Evolutionary conservation across 1,284 basidiomycete genomes (phyloP), one percentile per base, ranked within the genome.

Genomic region (Ceratobasidium sp.): DNA sequence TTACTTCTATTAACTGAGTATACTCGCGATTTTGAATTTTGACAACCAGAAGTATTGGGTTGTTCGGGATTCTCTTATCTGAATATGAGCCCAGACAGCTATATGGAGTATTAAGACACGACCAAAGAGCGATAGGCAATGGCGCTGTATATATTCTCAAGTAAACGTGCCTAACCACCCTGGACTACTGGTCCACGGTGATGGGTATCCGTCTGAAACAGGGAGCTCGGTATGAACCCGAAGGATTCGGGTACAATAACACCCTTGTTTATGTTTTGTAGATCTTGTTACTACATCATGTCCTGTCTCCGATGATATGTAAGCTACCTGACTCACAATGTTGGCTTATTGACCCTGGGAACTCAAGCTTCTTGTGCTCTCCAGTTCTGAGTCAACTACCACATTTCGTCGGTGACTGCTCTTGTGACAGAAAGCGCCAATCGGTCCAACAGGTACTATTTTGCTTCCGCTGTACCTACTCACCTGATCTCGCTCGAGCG

Each of bases 341-440:
- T 23, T 55, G 53, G 53, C 53, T 55, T 55, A 55, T 55, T 5
- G 53, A 55, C 53, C 53, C 53, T 55, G 53, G 53, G 53, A 46
- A 23, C 18, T 23, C 53, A 55, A 53, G n/a, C 53, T 23, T 55
- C 53, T n/a, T 23, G n/a, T 23, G n/a, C 9, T n/a, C 23, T n/a
- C n/a, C 53, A 55, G n/a, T 60, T 33, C 33, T 20, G 20, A 40
- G 40, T 40, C 20, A 20, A 9, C 44, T 20, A 20, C 40, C 39
- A 63, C 33, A 63, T 42, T 6, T 33, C 33, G n/a, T n/a, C n/a
- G 44, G 61, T 63, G 61, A 44, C 61, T 18, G 2, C 20, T 10
- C 7, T 42, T 44, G 61, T 63, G 61, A 63, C 61, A 2, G 12
- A 63, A 44, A 44, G 61, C 39, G 28, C 3, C 10, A 6, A 5